These are phyloP conservation scores for Russula sp. DNA, from an alignment of 768 basidiomycete species.

Conservation along the genomic window DNA sequence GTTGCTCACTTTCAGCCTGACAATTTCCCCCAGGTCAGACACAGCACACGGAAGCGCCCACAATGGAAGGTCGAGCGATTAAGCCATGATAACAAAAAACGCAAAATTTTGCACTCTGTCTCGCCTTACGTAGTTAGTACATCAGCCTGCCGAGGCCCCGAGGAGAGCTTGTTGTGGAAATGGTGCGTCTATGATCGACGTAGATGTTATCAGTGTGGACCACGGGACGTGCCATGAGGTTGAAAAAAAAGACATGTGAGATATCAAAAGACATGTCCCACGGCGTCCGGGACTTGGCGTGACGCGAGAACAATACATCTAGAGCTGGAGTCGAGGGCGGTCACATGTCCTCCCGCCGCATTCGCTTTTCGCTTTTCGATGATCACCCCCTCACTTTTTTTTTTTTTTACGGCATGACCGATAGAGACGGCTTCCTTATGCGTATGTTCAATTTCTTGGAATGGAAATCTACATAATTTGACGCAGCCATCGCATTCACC, in stretches of 20 bases:
- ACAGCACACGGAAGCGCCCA: background rate
- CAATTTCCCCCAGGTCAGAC: background rate
- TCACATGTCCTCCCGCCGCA: conserved; percentile 8
- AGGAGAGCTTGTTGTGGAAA: conserved; percentile 4
- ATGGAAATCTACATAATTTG: conserved; percentile 3
- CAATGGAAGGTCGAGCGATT: background rate
- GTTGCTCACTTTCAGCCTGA: background rate
- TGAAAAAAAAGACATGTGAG: too few relatives aligned
- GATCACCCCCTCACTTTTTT: background rate
- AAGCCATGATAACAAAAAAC: conserved; percentile 6
- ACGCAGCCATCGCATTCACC: background rate
- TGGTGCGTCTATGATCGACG: conserved; percentile 9
- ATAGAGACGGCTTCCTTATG: conserved; percentile 17
- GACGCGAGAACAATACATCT: conserved; percentile 11
- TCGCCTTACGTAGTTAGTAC: background rate
- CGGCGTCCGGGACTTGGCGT: conserved; percentile 2
- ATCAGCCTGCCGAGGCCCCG: conserved; percentile 1
- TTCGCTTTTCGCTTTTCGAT: background rate
- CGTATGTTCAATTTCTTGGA: conserved; percentile 2
- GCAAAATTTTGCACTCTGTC: background rate
- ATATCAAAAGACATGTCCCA: background rate
- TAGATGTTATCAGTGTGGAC: background rate
- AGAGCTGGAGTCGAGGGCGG: background rate
- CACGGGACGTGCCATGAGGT: background rate
- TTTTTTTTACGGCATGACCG: conserved; percentile 17